Evolutionary conservation across 2,329 filamentous ascomycete species (phyloP), one percentile per base, ranked within the genome.

Genomic region (Pseudopyricularia cyperi): DNA sequence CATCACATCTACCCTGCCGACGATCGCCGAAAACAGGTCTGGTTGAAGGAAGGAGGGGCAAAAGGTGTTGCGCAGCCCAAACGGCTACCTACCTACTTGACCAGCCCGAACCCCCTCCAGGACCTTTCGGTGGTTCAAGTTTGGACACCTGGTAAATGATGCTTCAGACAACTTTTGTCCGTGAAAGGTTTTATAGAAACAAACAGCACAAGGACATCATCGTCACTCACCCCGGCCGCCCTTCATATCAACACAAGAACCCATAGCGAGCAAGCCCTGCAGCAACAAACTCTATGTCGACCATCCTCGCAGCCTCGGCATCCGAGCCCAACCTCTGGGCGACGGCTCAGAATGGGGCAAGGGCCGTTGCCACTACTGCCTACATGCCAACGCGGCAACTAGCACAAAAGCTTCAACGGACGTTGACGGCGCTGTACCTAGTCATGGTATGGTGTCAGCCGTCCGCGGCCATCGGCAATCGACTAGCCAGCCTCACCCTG

Each of bases 261-360:
- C 17, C 6, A 2, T 6, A 15, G 3, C 39, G 24, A 15, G 39
- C 39, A 44, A 12, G 6, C 19, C 3, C 15, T 24, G 6, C 12
- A 19, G n/a, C 11, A 30, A 44, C 8, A 15, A 12, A 15, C 22
- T 5, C 11, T 22, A 44, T 44, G 39, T 44, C 39, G 24, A 44
- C 47, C 6, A 50, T 50, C 34, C 19, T 50, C 8, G 47, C 52
- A 12, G 58, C 57, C 8, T 46, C 48, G 17, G 52, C 52, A 3
- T 50, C 35, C 17, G 48, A 46, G 39, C 52, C 48, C n/a, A 28
- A 30, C 35, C 19, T 50, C 4, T 48, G 24, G 48, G 35, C 12
- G 17, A 28, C 47, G 24, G 37, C 35, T 28, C 15, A 28, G 19
- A 44, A 35, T 42, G 26, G 17, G 32, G n/a, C 35, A 11, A 5